phyloP scores from a whole-genome alignment of 2,329 filamentous ascomycete species.

The Microthyrium microscopicum region DNA sequence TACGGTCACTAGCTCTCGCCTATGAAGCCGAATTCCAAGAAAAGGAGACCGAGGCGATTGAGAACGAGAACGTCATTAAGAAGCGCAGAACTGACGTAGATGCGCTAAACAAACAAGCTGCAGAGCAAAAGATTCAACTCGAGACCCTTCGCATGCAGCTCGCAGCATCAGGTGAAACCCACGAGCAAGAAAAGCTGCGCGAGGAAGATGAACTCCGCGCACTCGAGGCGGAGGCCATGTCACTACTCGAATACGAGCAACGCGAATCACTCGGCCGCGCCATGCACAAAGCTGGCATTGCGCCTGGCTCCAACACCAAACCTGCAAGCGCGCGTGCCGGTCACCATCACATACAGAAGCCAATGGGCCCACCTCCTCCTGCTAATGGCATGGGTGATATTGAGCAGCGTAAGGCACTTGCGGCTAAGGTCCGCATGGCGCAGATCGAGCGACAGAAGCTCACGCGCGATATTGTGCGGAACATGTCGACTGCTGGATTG shows the following conservation, averaged over 20 bases:
- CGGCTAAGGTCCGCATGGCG: conserved; percentile 19
- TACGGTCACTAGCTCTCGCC: conserved; percentile 24
- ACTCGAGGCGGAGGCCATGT: conserved; percentile 21
- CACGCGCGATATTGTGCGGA: conserved; percentile 52
- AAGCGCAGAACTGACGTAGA: conserved; percentile 54
- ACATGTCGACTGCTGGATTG: conserved; percentile 50
- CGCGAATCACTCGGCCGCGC: conserved; percentile 20
- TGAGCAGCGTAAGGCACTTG: not conserved
- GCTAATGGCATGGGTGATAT: not conserved
- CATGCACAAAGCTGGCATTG: too few relatives aligned
- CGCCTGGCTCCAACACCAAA: conserved; percentile 10
- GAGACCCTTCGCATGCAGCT: conserved; percentile 14
- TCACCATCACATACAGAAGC: conserved; percentile 11
- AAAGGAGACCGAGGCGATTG: conserved; percentile 39
- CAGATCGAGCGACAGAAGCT: conserved; percentile 44
- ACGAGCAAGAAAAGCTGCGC: not conserved
- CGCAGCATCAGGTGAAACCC: conserved; percentile 1
- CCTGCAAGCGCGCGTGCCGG: conserved; percentile 10
- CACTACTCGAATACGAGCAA: conserved; percentile 28
- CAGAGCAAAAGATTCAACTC: too few relatives aligned
- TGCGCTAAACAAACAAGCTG: conserved; percentile 40
- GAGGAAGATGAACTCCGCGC: conserved; percentile 3
- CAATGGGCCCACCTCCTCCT: conserved; percentile 4
- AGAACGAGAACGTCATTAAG: conserved; percentile 29
- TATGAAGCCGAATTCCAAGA: conserved; percentile 64